Base-by-base conservation (phyloP, 2,329 filamentous ascomycete genomes). In the Epichloe sp. region DNA sequence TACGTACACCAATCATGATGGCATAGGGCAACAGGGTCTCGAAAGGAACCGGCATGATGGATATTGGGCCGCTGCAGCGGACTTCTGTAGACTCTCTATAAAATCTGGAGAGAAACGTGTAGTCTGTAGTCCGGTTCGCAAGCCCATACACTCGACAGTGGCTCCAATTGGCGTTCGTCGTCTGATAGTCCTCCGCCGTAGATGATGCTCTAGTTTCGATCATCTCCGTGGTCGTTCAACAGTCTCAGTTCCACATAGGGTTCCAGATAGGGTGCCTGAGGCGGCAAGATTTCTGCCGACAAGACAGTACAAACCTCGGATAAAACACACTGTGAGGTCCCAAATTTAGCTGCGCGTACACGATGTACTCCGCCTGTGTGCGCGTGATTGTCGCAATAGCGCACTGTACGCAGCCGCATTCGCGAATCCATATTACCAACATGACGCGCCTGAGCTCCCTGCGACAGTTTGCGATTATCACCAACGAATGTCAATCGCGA, bases 21-120 rank as follows among this genome's bases (percentile, higher is more conserved):
- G 70, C 80, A 66, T 82, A 83, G 43, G 80, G 79, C 67, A 83
- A 71, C 57, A 83, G 63, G 47, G 78, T 70, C 67, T 83, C 80
- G 68, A 82, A 83, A 46, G 80, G 80, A 56, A 83, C 68, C 53
- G 77, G 76, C 80, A 83, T 83, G 54, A 51, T 60, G 60, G 58
- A 21, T 52, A 56, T 49, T 50, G 57, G 48, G 64, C 63, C 64
- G 60, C 62, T 55, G 56, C 49, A 53, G 63, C 62, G 63, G 65
- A 58, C 63, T 63, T 55, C 23, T 41, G 51, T 19, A 40, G 26
- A 19, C 12, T 7, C 12, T 43, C 14, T 47, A 31, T 11, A 17
- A 15, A 15, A 10, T 36, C n/a, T 17, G 21, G 43, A 42, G 41
- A 12, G 8, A 21, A 12, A 26, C 19, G 41, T 26, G 34, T 11